A percentile compares a stretch with the other conserved stretches of the same genome.
Evolutionary conservation across 306 rosid genomes (phyloP).

Genomic region (Cucumis sativus): DNA sequence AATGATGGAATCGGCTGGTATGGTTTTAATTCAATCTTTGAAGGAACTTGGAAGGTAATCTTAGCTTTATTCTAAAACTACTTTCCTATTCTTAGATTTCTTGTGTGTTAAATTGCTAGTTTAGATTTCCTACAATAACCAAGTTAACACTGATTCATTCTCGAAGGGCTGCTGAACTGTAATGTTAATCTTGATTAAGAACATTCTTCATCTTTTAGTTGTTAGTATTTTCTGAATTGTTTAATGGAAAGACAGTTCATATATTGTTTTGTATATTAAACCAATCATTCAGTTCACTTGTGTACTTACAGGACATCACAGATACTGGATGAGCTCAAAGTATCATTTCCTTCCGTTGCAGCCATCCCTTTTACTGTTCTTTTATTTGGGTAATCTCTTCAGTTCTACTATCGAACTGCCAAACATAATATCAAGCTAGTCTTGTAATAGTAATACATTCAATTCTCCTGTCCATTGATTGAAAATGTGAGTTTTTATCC

Average conservation of each 20-base stretch:
- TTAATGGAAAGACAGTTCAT: neutral
- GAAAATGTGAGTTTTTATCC: neutral
- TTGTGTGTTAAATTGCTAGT: neutral
- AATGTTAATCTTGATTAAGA: neutral
- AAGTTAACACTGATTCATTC: neutral
- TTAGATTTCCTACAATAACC: neutral
- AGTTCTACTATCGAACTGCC: neutral
- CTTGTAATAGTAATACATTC: neutral
- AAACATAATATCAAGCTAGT: slow-evolving; percentile 5
- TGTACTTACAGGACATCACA: slow-evolving; percentile 38
- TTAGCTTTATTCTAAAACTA: neutral
- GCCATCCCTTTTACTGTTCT: slow-evolving; percentile 52
- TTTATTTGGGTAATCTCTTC: slow-evolving; percentile 41
- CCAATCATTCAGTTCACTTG: neutral
- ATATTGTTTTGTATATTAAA: neutral
- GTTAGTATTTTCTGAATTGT: neutral
- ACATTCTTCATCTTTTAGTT: neutral
- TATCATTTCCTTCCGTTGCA: slow-evolving; percentile 22
- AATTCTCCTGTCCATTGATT: neutral
- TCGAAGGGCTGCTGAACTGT: neutral
- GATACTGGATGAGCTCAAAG: slow-evolving; percentile 45
- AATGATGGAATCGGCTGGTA: slow-evolving; percentile 50
- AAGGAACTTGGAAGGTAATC: slow-evolving; percentile 42
- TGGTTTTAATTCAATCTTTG: slow-evolving; percentile 70
- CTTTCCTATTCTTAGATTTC: neutral